These are phyloP conservation scores for Mrakia frigida DNA, from an alignment of 768 basidiomycete species.

Conservation along the genomic window DNA sequence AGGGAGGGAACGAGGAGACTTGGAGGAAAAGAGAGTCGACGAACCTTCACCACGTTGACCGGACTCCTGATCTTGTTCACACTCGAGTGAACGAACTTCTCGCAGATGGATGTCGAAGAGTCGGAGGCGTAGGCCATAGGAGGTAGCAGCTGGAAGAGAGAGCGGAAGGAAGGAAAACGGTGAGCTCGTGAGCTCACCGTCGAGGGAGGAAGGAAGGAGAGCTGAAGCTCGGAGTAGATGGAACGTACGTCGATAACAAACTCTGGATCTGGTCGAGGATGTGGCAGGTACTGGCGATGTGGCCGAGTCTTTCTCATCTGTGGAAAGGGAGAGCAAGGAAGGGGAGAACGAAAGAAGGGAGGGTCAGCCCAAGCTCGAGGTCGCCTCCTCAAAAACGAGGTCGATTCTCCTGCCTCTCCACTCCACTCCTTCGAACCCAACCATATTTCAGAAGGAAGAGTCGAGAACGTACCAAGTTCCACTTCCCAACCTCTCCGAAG, in stretches of 20 bases:
- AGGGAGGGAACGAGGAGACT: background rate
- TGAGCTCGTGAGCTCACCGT: constrained; percentile 19
- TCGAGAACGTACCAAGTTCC: constrained; percentile 62
- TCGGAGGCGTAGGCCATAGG: constrained; percentile 88
- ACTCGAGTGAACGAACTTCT: constrained; percentile 95
- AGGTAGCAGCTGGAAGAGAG: constrained; percentile 66
- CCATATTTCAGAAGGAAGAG: constrained; percentile 24
- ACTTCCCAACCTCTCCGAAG: constrained; percentile 78
- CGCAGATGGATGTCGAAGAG: constrained; percentile 86
- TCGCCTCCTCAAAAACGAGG: background rate
- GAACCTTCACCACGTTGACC: constrained; percentile 86
- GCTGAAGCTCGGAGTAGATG: constrained; percentile 38
- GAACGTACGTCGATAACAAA: constrained; percentile 68
- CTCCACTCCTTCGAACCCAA: background rate
- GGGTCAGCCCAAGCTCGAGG: constrained; percentile 32
- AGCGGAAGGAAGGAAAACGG: background rate
- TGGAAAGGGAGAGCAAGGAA: constrained; percentile 41
- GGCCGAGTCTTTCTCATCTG: constrained; percentile 54
- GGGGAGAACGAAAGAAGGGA: constrained; percentile 11
- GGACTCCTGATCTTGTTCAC: constrained; percentile 98
- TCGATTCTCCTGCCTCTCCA: background rate
- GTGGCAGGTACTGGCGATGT: constrained; percentile 58
- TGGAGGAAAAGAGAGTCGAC: constrained; percentile 43
- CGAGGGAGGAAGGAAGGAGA: constrained; percentile 28
- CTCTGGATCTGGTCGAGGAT: constrained; percentile 28